Evolutionary conservation across 2,329 filamentous ascomycete genomes (phyloP).

Genomic region (Calonectria pteridis): DNA sequence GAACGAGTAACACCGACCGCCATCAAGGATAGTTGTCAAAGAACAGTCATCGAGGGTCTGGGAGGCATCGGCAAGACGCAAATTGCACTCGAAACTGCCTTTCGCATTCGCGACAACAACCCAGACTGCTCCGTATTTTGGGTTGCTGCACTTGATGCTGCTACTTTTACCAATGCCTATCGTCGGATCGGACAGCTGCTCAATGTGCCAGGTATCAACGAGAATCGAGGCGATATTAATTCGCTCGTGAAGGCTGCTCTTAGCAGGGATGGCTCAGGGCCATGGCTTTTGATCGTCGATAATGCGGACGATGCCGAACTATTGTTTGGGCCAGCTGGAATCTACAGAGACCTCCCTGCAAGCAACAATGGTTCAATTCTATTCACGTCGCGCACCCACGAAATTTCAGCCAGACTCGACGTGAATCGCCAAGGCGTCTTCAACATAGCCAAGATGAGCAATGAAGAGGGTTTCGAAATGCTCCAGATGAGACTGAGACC

Average conservation of each 20-base stretch:
- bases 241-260: constrained; percentile 51
- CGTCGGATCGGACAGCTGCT: constrained; percentile 47
- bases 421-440: constrained; percentile 35
- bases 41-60: constrained; percentile 42
- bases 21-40: not conserved
- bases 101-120: constrained; percentile 38
- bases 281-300: constrained; percentile 60
- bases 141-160: constrained; percentile 48
- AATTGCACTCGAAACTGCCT: constrained; percentile 52
- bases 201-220: constrained; percentile 43
- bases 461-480: constrained; percentile 37
- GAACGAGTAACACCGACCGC: not conserved
- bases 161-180: constrained; percentile 52
- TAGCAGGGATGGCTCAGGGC: constrained; percentile 37
- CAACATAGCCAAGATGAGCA: constrained; percentile 29
- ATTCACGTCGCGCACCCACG: constrained; percentile 34
- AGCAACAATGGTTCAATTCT: constrained; percentile 33
- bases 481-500: constrained; percentile 33
- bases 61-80: constrained; percentile 56
- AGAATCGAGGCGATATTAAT: constrained; percentile 52
- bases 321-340: constrained; percentile 36
- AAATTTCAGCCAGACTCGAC: constrained; percentile 24
- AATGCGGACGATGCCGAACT: constrained; percentile 56
- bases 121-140: constrained; percentile 56
- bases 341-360: constrained; percentile 47